Evolutionary conservation across 306 rosid species (phyloP).

Genomic region (Casuarina equisetifolia): DNA sequence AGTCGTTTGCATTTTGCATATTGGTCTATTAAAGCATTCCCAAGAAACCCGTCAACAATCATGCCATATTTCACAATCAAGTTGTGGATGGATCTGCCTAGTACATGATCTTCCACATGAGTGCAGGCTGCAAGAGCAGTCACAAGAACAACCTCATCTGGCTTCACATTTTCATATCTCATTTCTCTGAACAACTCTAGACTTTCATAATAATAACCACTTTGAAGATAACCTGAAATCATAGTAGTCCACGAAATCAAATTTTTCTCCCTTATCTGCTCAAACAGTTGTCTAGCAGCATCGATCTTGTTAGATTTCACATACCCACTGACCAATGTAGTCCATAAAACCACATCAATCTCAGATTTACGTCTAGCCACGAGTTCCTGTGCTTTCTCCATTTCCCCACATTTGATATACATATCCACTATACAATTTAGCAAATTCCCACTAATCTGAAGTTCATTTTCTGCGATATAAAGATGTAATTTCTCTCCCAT

Average conservation of each 20-base stretch:
- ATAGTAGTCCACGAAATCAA: slow-evolving; percentile 32
- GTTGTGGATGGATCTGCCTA: slow-evolving; percentile 30
- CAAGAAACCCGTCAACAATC: slow-evolving; percentile 25
- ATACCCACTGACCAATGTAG: slow-evolving; percentile 29
- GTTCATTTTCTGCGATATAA: slow-evolving; percentile 13
- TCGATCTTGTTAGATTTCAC: slow-evolving; percentile 19
- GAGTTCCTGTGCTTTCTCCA: slow-evolving; percentile 29
- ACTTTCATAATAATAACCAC: slow-evolving; percentile 12
- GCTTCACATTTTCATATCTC: slow-evolving; percentile 13
- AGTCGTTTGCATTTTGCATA: slow-evolving; percentile 23
- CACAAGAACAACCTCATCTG: slow-evolving; percentile 28
- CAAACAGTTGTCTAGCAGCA: slow-evolving; percentile 28
- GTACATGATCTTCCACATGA: slow-evolving; percentile 6
- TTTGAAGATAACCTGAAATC: slow-evolving; percentile 35
- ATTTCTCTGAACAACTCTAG: slow-evolving; percentile 29
- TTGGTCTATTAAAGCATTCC: slow-evolving; percentile 27
- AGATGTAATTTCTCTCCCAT: slow-evolving; percentile 28
- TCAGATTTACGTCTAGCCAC: slow-evolving; percentile 8
- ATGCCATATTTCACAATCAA: slow-evolving; percentile 21
- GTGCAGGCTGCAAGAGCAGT: slow-evolving; percentile 28
- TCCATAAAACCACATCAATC: slow-evolving; percentile 26
- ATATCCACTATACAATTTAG: slow-evolving; percentile 33
- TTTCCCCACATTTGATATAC: slow-evolving; percentile 36
- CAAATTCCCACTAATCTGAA: slow-evolving; percentile 26
- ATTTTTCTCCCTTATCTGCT: slow-evolving; percentile 26